Conservation (phyloP, 192 early-diverging fungal genomes). For the Umbelopsis ramanniana region DNA sequence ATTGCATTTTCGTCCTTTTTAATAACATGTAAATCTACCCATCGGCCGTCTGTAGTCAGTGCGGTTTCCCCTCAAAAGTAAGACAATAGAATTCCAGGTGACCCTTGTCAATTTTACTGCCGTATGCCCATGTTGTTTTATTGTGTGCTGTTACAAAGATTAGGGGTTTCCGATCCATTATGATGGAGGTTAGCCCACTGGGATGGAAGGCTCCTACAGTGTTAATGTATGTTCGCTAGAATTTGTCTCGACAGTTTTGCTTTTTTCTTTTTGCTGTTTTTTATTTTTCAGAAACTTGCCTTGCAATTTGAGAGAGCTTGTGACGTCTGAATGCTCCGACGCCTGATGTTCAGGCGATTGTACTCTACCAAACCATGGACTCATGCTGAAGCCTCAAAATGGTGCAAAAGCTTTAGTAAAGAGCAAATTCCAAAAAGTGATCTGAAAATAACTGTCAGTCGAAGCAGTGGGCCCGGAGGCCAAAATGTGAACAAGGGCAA, state of each 20-base stretch:
- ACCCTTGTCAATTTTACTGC: neutral
- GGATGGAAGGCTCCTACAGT: no score
- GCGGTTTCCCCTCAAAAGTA: neutral
- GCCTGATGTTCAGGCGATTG: neutral
- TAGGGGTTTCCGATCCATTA: no score
- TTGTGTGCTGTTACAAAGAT: neutral
- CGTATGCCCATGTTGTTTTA: neutral
- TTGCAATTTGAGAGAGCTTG: neutral
- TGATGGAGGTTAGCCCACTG: neutral
- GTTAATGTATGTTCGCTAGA: no score
- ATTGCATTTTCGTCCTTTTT: constrained; percentile 14
- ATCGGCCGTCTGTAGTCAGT: neutral
- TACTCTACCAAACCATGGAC: constrained; percentile 26
- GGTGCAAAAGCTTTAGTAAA: constrained; percentile 53
- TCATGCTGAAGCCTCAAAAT: constrained; percentile 45
- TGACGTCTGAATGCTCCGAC: neutral
- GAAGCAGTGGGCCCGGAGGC: constrained; percentile 86
- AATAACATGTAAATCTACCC: constrained; percentile 22
- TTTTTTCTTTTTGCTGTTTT: no score
- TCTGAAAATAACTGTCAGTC: constrained; percentile 62
- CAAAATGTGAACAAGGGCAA: constrained; percentile 94
- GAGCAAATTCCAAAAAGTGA: constrained; percentile 63
- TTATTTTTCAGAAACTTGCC: no score
- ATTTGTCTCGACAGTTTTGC: no score
- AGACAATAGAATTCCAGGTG: constrained; percentile 2